Percentiles rank a stretch among this genome's conserved stretches.
These are phyloP conservation scores for Moesziomyces sp. DNA, from an alignment of 1,284 basidiomycete species.

Conservation along the genomic window DNA sequence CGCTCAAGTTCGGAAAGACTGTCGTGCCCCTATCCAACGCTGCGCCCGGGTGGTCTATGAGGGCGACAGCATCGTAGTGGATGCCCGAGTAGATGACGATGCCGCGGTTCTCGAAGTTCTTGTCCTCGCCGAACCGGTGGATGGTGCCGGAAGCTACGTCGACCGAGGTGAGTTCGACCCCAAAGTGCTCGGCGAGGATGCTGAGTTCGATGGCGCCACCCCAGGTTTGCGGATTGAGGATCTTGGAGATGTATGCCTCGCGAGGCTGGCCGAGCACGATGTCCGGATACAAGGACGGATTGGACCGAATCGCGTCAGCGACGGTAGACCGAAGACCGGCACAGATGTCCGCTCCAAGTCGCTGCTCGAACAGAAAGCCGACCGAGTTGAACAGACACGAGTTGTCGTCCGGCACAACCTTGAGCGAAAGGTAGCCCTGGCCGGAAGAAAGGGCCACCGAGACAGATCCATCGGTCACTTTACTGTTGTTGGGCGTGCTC, in stretches of 20 bases:
- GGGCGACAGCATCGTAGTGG: conserved; percentile 55
- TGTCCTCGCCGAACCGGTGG: conserved; percentile 52
- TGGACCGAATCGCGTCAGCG: conserved; percentile 22
- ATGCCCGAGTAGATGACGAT: conserved; percentile 54
- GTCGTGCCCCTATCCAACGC: conserved; percentile 26
- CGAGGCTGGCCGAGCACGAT: conserved; percentile 47
- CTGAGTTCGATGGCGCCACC: conserved; percentile 57
- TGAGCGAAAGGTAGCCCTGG: conserved; percentile 23
- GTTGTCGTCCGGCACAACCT: conserved; percentile 58
- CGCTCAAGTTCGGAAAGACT: conserved; percentile 29
- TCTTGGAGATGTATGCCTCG: conserved; percentile 36
- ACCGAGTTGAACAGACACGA: conserved; percentile 56
- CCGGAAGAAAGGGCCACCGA: conserved; percentile 12
- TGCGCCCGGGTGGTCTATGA: conserved; percentile 7
- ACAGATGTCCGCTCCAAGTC: conserved; percentile 19
- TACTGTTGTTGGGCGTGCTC: neutral
- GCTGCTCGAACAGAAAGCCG: conserved; percentile 27
- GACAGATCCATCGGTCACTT: conserved; percentile 25
- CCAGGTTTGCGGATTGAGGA: conserved; percentile 25
- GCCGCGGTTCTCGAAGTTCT: conserved; percentile 24
- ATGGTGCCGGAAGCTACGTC: conserved; percentile 45
- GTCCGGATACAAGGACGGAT: conserved; percentile 39
- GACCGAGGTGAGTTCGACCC: conserved; percentile 40
- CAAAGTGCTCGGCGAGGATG: conserved; percentile 40
- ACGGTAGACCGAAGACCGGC: conserved; percentile 35